Conservation (phyloP, 768 basidiomycete species). For the Arthromyces matolae region DNA sequence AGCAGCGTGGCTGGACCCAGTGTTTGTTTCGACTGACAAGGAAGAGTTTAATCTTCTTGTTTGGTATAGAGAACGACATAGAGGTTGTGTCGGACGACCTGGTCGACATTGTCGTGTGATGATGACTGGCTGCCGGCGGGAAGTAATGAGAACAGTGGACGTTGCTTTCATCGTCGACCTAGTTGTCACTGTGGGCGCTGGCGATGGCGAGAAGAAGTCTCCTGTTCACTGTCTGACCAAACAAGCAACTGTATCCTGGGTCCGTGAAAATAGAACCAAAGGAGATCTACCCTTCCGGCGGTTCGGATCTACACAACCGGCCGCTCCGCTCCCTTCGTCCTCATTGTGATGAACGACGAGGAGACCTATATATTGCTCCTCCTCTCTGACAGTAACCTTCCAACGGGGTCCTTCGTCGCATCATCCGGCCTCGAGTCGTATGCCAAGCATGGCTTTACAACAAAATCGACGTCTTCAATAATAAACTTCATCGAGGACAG, state of each 20-base stretch:
- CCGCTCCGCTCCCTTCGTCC: constrained; percentile 6
- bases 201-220: too few species aligned
- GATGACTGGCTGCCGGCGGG: constrained; percentile 16
- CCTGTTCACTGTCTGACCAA: too few species aligned
- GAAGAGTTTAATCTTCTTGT: constrained; percentile 32
- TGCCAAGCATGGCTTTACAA: constrained; percentile 75
- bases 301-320: constrained; percentile 3
- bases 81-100: constrained; percentile 10
- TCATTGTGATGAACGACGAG: constrained; percentile 30
- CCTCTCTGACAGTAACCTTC: constrained; percentile 88
- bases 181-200: too few species aligned
- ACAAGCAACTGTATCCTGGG: too few species aligned
- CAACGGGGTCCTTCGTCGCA: constrained; percentile 95
- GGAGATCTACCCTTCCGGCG: constrained; percentile 2
- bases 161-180: constrained; percentile 27
- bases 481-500: constrained; percentile 67
- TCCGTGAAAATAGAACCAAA: background rate
- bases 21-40: constrained; percentile 27
- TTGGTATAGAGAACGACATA: constrained; percentile 6
- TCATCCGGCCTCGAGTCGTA: constrained; percentile 92
- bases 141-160: constrained; percentile 21
- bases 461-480: constrained; percentile 30
- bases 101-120: constrained; percentile 15
- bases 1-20: constrained; percentile 23
- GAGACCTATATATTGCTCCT: constrained; percentile 74